phyloP scores from a whole-genome alignment of 1,139 yeast species.

The Suhomyces kunorum region DNA sequence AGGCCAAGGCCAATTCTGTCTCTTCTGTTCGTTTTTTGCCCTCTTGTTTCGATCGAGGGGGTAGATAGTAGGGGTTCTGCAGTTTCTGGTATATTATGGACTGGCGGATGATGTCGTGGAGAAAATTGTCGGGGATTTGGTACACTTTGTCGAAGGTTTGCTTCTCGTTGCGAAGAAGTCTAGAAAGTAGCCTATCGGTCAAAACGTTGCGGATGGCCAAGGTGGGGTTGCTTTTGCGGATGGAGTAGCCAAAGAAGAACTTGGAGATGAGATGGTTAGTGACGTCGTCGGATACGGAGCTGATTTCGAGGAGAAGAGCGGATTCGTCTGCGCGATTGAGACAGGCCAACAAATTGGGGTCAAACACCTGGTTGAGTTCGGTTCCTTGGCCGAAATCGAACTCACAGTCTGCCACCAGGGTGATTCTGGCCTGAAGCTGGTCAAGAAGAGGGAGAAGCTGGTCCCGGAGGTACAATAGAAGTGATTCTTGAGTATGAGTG shows the following conservation, averaged over 20 bases:
- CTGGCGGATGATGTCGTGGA: constrained; percentile 31
- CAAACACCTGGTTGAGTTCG: constrained; percentile 12
- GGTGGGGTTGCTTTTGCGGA: neutral
- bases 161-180: constrained; percentile 11
- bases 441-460: constrained; percentile 35
- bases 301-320: constrained; percentile 21
- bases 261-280: constrained; percentile 5
- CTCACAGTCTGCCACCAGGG: constrained; percentile 11
- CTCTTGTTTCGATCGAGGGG: constrained; percentile 27
- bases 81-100: constrained; percentile 32
- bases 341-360: constrained; percentile 8
- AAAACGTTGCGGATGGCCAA: constrained; percentile 7
- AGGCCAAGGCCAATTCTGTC: constrained; percentile 12
- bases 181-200: constrained; percentile 11
- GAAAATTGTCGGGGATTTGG: constrained; percentile 22
- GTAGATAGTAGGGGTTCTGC: constrained; percentile 37
- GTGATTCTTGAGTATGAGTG: constrained; percentile 8
- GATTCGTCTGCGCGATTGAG: constrained; percentile 34
- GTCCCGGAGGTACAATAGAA: constrained; percentile 26
- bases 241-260: constrained; percentile 13
- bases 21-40: constrained; percentile 8
- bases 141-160: constrained; percentile 10
- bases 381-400: constrained; percentile 15
- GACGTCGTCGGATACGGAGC: neutral
- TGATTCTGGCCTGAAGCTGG: constrained; percentile 15